Conservation (phyloP, 306 rosid genomes). For the Sechiopsis laciniata region DNA sequence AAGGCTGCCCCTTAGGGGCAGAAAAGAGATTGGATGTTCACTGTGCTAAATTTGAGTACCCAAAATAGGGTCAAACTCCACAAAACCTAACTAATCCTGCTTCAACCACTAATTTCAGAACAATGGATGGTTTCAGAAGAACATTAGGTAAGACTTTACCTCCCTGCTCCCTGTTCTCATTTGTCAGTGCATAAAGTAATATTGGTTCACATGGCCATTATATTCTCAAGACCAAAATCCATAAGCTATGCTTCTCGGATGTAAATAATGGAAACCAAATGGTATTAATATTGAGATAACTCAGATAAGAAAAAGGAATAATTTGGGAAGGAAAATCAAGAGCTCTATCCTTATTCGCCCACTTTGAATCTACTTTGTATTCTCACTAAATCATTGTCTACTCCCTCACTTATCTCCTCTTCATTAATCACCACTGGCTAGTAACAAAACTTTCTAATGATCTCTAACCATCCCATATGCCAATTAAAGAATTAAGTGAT, state of each 20-base stretch:
- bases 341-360: background rate
- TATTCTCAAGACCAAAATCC: background rate
- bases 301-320: background rate
- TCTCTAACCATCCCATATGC: background rate
- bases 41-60: background rate
- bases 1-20: too few species aligned
- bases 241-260: background rate
- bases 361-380: background rate
- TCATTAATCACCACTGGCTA: background rate
- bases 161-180: too few species aligned
- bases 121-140: background rate
- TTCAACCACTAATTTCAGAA: background rate
- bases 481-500: background rate
- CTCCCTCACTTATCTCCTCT: background rate
- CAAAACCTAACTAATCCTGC: conserved; percentile 1
- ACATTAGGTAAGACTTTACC: background rate
- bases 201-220: too few species aligned
- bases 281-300: background rate
- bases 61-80: conserved; percentile 8
- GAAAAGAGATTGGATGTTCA: background rate
- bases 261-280: background rate
- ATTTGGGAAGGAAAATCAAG: background rate
- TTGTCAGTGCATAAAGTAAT: too few species aligned
- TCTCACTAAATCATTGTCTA: background rate
- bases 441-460: background rate